Percentiles rank a stretch among this genome's conserved stretches.
Evolutionary conservation across 192 early-diverging fungal species (phyloP).

Genomic region (Podila minutissima): DNA sequence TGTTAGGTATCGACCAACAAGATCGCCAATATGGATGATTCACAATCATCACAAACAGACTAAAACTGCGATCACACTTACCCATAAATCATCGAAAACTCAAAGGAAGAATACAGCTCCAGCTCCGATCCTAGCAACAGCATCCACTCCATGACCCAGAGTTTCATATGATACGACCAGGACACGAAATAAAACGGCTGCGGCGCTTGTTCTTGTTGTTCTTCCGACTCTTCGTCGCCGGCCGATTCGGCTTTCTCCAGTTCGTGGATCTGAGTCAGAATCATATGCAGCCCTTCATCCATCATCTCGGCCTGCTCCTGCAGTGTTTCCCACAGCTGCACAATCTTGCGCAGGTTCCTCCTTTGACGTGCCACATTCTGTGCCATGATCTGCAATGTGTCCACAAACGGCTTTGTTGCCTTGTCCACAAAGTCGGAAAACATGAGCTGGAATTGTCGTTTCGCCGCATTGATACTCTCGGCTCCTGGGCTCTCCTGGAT

Average conservation of each 20-base stretch:
- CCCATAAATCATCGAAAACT: slow-evolving; percentile 73
- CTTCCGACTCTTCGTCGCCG: not conserved
- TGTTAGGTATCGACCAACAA: not conserved
- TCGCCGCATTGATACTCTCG: not conserved
- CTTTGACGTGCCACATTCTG: slow-evolving; percentile 71
- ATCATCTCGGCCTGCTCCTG: slow-evolving; percentile 59
- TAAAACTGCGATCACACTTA: slow-evolving; percentile 20
- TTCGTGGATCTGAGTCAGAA: slow-evolving; percentile 3
- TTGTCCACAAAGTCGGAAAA: slow-evolving; percentile 20
- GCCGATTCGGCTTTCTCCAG: not conserved
- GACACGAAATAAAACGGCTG: slow-evolving; percentile 66
- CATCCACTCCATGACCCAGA: slow-evolving; percentile 62
- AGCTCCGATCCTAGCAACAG: slow-evolving; percentile 73
- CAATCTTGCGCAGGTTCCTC: slow-evolving; percentile 64
- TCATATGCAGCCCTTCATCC: slow-evolving; percentile 27
- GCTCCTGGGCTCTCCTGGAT: slow-evolving; percentile 15
- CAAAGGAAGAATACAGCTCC: slow-evolving; percentile 71
- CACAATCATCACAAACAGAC: not conserved
- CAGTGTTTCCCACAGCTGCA: slow-evolving; percentile 66
- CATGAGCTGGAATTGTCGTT: slow-evolving; percentile 14
- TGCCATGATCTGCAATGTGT: slow-evolving; percentile 61
- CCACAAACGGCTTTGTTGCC: slow-evolving; percentile 60
- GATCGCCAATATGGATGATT: not conserved
- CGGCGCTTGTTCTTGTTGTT: not conserved
- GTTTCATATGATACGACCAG: slow-evolving; percentile 72